Percentiles rank a stretch among this genome's conserved stretches.
Evolutionary conservation across 129 eudicot species (phyloP).

Genomic region (Chrysanthemum seticuspe): DNA sequence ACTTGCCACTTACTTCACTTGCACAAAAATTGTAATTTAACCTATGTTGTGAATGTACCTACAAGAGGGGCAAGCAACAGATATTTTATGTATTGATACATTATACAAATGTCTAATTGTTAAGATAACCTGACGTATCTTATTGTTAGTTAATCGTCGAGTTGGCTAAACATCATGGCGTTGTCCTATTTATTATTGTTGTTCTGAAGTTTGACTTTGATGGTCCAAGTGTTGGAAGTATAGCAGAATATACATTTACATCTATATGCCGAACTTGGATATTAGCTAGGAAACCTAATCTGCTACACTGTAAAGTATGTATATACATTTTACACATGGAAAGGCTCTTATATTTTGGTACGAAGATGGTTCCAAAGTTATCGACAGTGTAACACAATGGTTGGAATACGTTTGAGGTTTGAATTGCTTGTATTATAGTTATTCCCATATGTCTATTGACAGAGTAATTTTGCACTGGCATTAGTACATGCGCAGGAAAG

Average conservation of each 20-base stretch:
- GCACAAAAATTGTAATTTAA: neutral
- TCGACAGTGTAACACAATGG: neutral
- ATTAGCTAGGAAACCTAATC: neutral
- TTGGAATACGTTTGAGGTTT: slow-evolving; percentile 1
- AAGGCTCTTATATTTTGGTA: neutral
- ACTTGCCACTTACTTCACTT: neutral
- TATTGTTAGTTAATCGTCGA: slow-evolving; percentile 8
- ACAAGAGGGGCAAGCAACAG: neutral
- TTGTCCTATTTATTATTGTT: neutral
- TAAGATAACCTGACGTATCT: slow-evolving; percentile 7
- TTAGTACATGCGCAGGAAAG: neutral
- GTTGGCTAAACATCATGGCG: too few species aligned
- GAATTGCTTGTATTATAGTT: neutral
- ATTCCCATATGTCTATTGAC: neutral
- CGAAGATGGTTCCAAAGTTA: neutral
- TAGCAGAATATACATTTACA: neutral
- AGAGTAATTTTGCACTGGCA: neutral
- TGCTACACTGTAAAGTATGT: neutral
- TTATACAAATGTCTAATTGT: slow-evolving; percentile 3
- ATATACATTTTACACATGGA: neutral
- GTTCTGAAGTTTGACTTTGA: slow-evolving; percentile 1
- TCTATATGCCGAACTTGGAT: slow-evolving; percentile 6
- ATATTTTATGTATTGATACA: neutral
- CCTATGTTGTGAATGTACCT: neutral
- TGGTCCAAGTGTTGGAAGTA: neutral